Base-by-base conservation (phyloP, 495 filamentous ascomycete genomes). In the Tuber magnatum region DNA sequence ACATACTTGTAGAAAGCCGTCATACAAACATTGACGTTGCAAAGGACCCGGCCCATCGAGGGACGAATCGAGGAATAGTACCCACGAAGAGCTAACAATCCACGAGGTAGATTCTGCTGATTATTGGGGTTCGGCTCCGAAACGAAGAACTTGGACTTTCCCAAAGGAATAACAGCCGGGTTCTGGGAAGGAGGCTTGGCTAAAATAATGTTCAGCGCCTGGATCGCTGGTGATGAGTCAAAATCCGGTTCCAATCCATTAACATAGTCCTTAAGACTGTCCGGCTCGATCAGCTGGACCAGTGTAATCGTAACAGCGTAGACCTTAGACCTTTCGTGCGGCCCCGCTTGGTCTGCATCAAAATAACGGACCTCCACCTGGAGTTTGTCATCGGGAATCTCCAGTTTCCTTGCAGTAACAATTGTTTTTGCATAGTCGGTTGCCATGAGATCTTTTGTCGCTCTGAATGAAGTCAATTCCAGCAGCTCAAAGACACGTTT, bases 31-130 rank as follows among this genome's bases (percentile, higher is more conserved):
- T 82, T 83, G 71, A 88, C 84, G 71, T 88, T 88, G 42, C 87
- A 82, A 38, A 88, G 75, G 16, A 87, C 76, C n/a, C 87, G 85
- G 20, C 84, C 83, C n/a, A 88, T 86, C 9, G 87, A 86, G 6
- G 86, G 85, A 51, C 88, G 86, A 38, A 87, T 86, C 78, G 87
- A 88, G 32, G 87, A 82, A 78, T 88, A 89, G 79, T 85, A 89
- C 1, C 88, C 88, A 75, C 88, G 84, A 18, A 87, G 77, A 3
- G 85, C 88, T 41, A 85, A 83, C 0, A 90, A 84, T 16, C 87
- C 88, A 68, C 76, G 82, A 43, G 84, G 84, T 9, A 85, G 78
- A 44, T 73, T 39, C 14, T 69, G 71, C 12, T 38, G 72, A 20
- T 69, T 75, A 3, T 41, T 12, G 7, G 76, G 73, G n/a, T 76